Percentiles rank a stretch among this genome's conserved stretches.
phyloP scores from a whole-genome alignment of 2,329 filamentous ascomycete species.

The Mycosphaerella arachidis region DNA sequence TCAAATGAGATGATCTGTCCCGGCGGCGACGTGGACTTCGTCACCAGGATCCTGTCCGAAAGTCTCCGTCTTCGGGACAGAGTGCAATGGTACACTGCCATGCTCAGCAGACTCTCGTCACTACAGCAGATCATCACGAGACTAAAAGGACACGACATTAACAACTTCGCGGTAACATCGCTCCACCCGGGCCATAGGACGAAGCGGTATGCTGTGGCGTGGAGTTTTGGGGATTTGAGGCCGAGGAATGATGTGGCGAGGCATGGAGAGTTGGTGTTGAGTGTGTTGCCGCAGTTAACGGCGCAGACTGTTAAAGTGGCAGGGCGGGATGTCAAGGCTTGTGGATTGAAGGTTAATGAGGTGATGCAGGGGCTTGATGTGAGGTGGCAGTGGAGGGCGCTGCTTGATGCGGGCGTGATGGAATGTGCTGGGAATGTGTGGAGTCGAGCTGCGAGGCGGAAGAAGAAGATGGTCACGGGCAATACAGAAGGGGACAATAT shows the following conservation, averaged over 20 bases:
- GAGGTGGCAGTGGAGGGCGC: slow-evolving; percentile 60
- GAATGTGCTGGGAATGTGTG: slow-evolving; percentile 69
- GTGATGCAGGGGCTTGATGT: slow-evolving; percentile 56
- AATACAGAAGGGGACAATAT: slow-evolving; percentile 14
- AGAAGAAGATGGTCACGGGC: slow-evolving; percentile 38
- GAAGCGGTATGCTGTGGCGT: slow-evolving; percentile 79
- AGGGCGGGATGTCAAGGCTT: slow-evolving; percentile 27
- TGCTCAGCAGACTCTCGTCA: slow-evolving; percentile 78
- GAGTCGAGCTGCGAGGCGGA: slow-evolving; percentile 68
- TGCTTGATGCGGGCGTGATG: slow-evolving; percentile 54
- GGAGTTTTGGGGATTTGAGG: slow-evolving; percentile 70
- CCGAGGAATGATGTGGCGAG: slow-evolving; percentile 48
- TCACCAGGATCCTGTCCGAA: slow-evolving; percentile 65
- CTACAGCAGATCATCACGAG: slow-evolving; percentile 58
- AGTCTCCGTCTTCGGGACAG: slow-evolving; percentile 55
- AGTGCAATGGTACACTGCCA: slow-evolving; percentile 83
- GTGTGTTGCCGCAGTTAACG: slow-evolving; percentile 44
- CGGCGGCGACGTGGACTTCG: slow-evolving; percentile 75
- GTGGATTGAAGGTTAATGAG: slow-evolving; percentile 39
- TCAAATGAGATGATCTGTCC: slow-evolving; percentile 72
- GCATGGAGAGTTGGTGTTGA: slow-evolving; percentile 27
- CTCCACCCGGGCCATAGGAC: slow-evolving; percentile 76
- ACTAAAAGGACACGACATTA: slow-evolving; percentile 52
- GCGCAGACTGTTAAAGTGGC: slow-evolving; percentile 42
- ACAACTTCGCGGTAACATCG: slow-evolving; percentile 77